Evolutionary conservation across 441 rosid genomes (phyloP).

Genomic region (Populus hybrid): DNA sequence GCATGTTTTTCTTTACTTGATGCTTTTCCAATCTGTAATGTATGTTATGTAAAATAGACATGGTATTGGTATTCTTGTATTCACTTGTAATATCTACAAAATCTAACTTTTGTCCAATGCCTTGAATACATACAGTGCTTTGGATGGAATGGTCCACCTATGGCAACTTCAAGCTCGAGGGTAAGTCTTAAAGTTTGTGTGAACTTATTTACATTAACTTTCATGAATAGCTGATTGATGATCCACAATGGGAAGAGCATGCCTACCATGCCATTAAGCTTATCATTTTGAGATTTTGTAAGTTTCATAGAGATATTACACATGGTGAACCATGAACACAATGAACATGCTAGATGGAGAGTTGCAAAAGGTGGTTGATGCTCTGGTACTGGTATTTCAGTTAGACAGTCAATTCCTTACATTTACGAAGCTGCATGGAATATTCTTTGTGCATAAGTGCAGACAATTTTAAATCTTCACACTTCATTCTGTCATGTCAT

Average conservation of each 20-base stretch:
- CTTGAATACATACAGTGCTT: conserved; percentile 51
- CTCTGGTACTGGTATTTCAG: neutral
- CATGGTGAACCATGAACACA: neutral
- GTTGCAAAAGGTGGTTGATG: neutral
- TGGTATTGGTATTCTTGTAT: neutral
- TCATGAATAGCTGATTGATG: neutral
- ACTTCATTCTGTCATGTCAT: neutral
- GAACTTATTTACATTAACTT: neutral
- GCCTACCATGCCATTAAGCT: neutral
- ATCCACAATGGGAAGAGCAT: neutral
- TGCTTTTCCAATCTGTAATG: neutral
- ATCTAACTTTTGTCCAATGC: conserved; percentile 23
- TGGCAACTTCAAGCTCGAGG: conserved; percentile 84
- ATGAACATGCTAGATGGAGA: neutral
- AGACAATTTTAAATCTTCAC: neutral
- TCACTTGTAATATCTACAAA: conserved; percentile 3
- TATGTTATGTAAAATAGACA: neutral
- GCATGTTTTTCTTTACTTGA: neutral
- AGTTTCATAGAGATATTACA: neutral
- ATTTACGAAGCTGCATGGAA: neutral
- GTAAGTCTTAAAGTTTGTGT: conserved; percentile 31
- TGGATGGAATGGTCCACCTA: conserved; percentile 78
- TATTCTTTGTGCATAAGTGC: neutral
- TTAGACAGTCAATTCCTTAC: neutral
- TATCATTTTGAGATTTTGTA: neutral